These are phyloP conservation scores for Leccinum pachyderme DNA, from an alignment of 1,284 basidiomycete genomes.

Conservation along the genomic window DNA sequence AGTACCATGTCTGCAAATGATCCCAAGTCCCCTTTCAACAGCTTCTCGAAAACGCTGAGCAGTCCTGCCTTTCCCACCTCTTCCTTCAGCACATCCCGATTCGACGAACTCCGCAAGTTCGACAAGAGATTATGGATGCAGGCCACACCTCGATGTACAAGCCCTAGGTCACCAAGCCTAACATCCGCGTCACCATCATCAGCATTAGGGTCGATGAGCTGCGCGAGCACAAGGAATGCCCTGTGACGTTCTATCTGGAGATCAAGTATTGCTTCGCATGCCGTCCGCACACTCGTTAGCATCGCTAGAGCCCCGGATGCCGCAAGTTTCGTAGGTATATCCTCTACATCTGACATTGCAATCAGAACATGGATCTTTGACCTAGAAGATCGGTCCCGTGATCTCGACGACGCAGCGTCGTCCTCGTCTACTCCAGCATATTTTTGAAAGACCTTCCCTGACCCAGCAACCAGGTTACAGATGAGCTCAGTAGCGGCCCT, in stretches of 20 bases:
- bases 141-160: slow-evolving; percentile 74
- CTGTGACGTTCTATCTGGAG: slow-evolving; percentile 62
- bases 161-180: slow-evolving; percentile 48
- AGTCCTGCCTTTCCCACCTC: slow-evolving; percentile 54
- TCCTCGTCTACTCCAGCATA: slow-evolving; percentile 51
- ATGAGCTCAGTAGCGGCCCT: slow-evolving; percentile 90
- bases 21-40: slow-evolving; percentile 42
- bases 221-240: slow-evolving; percentile 58
- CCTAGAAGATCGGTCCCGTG: slow-evolving; percentile 34
- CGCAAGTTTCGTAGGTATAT: slow-evolving; percentile 78
- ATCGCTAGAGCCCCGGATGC: slow-evolving; percentile 85
- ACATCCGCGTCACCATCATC: slow-evolving; percentile 32
- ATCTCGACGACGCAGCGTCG: slow-evolving; percentile 47
- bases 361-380: slow-evolving; percentile 81
- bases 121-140: slow-evolving; percentile 65
- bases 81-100: slow-evolving; percentile 42
- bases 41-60: slow-evolving; percentile 45
- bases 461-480: slow-evolving; percentile 86
- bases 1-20: slow-evolving; percentile 36
- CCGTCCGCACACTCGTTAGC: slow-evolving; percentile 61
- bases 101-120: slow-evolving; percentile 39
- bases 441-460: slow-evolving; percentile 69
- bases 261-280: slow-evolving; percentile 58
- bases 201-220: slow-evolving; percentile 58
- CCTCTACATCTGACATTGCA: slow-evolving; percentile 82